These are phyloP conservation scores for Musa itinerans DNA, from an alignment of 176 grass and related monocot genomes.

Conservation along the genomic window DNA sequence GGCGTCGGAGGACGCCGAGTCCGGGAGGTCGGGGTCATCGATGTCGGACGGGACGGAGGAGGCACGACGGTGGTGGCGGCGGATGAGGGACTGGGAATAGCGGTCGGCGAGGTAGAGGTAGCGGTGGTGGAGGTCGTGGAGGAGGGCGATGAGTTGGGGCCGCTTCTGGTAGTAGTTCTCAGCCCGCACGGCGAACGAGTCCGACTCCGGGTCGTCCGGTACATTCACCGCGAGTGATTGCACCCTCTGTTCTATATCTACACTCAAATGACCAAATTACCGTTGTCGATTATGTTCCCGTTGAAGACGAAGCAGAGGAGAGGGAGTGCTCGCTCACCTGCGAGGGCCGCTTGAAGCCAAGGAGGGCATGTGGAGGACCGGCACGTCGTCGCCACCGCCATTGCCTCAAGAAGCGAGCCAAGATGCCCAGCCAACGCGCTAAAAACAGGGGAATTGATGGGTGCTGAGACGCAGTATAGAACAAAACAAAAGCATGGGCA, in stretches of 20 bases:
- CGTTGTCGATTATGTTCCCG: not conserved
- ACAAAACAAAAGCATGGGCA: too few relatives aligned
- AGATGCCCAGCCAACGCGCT: not conserved
- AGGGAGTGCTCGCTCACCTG: conserved; percentile 10
- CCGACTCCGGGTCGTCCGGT: conserved; percentile 38
- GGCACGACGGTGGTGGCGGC: not conserved
- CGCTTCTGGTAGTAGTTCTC: conserved; percentile 76
- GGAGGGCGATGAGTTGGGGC: conserved; percentile 68
- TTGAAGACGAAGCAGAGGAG: not conserved
- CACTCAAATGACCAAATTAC: too few relatives aligned
- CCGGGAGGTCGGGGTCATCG: conserved; percentile 30
- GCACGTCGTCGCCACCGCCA: not conserved
- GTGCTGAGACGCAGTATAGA: too few relatives aligned
- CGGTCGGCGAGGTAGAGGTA: conserved; percentile 92
- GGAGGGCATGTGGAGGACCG: conserved; percentile 30
- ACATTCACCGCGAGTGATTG: conserved; percentile 39
- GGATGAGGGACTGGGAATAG: conserved; percentile 50
- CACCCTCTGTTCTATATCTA: conserved; percentile 80
- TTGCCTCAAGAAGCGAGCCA: not conserved
- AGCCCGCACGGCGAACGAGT: conserved; percentile 69
- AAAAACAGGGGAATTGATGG: not conserved
- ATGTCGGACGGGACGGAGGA: conserved; percentile 6
- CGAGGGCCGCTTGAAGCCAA: conserved; percentile 57
- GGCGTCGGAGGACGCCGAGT: conserved; percentile 47
- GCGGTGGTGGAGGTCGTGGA: conserved; percentile 70